Conservation (phyloP, 2,329 filamentous ascomycete species). For the Aspergillus floridensis region DNA sequence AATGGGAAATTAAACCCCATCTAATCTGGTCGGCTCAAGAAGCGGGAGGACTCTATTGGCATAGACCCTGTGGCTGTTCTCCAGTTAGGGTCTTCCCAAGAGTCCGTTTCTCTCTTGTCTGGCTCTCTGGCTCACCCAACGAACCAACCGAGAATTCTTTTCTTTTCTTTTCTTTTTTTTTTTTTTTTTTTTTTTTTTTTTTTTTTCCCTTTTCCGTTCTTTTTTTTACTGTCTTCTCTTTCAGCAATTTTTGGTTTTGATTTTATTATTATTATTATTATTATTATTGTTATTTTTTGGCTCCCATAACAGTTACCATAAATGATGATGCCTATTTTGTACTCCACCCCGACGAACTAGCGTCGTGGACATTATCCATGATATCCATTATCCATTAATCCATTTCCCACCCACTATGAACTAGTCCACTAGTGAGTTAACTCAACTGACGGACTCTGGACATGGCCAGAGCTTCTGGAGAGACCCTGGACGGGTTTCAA, state of each 20-base stretch:
- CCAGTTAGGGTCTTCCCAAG: neutral
- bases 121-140: neutral
- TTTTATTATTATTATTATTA: neutral
- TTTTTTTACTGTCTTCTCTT: neutral
- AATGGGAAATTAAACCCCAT: neutral
- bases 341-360: slow-evolving; percentile 17
- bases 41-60: neutral
- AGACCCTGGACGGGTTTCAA: slow-evolving; percentile 27
- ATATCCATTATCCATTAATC: neutral
- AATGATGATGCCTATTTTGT: slow-evolving; percentile 20
- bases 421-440: slow-evolving; percentile 11
- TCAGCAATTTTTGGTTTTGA: neutral
- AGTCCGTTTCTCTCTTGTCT: neutral
- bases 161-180: neutral
- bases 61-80: neutral
- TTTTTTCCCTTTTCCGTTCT: too few relatives aligned
- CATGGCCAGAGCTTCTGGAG: slow-evolving; percentile 25
- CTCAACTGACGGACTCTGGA: slow-evolving; percentile 10
- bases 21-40: neutral
- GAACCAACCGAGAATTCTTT: neutral
- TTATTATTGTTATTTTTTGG: too few relatives aligned
- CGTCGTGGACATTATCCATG: slow-evolving; percentile 3
- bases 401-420: slow-evolving; percentile 11
- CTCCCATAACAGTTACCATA: slow-evolving; percentile 1
- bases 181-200: too few relatives aligned